Evolutionary conservation across 441 rosid species (phyloP), one percentile per base, ranked within the genome.

Genomic region (Croton laevigatus): DNA sequence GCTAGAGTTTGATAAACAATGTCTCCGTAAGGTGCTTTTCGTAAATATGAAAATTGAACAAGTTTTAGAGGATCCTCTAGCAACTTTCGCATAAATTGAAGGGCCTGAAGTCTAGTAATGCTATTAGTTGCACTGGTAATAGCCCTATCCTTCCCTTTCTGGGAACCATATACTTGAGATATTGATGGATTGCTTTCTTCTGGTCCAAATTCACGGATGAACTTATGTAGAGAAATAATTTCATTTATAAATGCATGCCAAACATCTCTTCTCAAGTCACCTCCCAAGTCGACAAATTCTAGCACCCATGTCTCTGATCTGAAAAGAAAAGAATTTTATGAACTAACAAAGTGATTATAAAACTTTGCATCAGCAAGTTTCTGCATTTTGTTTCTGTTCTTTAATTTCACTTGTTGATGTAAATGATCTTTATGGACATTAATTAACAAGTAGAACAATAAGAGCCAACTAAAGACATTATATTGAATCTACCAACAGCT

Each of bases 271-370:
- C 99, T 87, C 76, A 86, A 76, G 73, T 95, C 99, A 73, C 97
- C 92, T 71, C 99, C 99, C 80, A 95, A 83, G 79, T 95, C 98
- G 74, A 95, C 98, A 75, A 95, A 95, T 85, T 95, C 99, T 73
- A 95, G 81, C 74, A 89, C 87, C 98, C 98, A 95, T 48, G 77
- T 81, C 67, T 85, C 85, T 70, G 87, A 82, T 82, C 98, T 94
- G 80, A 77, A 76, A 46, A 53, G 66, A 46, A 53, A 71, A 9
- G 22, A 71, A 68, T 36, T 44, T 63, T 34, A 62, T 48, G 23
- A 77, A 61, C 16, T 6, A 22, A 32, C 59, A 37, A 16, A 27
- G 10, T 8, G 13, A 20, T 23, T 22, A 49, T 6, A 11, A 57
- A 49, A 38, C 44, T 40, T 40, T 8, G 1, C 6, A 8, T 61